Percentiles rank a stretch among this genome's conserved stretches.
Conservation (phyloP, 805 yeast species). For the Nakazawaea sp. region DNA sequence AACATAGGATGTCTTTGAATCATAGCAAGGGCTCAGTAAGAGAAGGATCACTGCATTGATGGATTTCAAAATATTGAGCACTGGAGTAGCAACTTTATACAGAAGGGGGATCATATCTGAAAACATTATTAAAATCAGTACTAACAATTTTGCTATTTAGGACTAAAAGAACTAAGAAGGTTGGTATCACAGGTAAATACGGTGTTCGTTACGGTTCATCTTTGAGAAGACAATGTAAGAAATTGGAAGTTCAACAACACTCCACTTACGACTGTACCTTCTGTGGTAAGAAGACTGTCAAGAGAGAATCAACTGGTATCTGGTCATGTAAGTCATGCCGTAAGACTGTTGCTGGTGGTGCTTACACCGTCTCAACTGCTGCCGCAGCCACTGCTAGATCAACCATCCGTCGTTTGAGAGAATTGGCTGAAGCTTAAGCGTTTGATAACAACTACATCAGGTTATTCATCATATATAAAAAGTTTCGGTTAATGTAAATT, state of each 20-base stretch:
- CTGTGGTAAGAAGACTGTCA: constrained; percentile 99
- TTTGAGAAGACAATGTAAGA: constrained; percentile 98
- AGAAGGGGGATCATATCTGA: background rate
- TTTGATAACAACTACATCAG: constrained; percentile 7
- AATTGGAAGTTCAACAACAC: constrained; percentile 98
- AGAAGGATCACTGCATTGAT: too few species aligned
- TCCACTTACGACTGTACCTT: constrained; percentile 98
- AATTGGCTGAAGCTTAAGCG: constrained; percentile 96
- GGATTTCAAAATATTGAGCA: too few species aligned
- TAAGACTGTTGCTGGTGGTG: constrained; percentile 99
- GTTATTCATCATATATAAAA: background rate
- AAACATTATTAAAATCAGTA: background rate
- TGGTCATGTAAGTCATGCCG: constrained; percentile 95
- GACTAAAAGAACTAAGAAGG: constrained; percentile 99
- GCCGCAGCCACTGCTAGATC: constrained; percentile 99
- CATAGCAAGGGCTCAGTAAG: too few species aligned
- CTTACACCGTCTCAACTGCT: constrained; percentile 98
- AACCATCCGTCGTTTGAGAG: constrained; percentile 99
- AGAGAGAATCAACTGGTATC: constrained; percentile 98
- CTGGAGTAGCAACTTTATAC: background rate
- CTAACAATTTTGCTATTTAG: constrained; percentile 29
- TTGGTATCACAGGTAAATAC: constrained; percentile 99
- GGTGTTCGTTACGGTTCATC: constrained; percentile 99
- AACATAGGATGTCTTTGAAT: too few species aligned
- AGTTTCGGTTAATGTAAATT: constrained; percentile 11